phyloP scores from a whole-genome alignment of 306 rosid species.

The Echinosophora koreensis region DNA sequence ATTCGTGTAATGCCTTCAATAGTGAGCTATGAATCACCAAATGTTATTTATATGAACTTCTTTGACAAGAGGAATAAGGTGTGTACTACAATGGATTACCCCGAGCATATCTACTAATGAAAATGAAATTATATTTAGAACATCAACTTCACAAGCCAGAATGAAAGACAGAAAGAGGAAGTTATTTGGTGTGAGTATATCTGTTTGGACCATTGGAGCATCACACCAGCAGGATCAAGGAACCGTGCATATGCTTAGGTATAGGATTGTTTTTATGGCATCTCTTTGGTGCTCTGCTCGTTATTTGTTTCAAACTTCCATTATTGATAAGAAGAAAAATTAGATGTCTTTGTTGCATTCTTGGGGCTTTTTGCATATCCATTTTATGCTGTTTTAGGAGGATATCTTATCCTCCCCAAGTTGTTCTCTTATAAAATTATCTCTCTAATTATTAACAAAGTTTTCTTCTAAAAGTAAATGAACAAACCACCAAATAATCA shows the following conservation, averaged over 20 bases:
- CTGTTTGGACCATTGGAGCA: too few relatives aligned
- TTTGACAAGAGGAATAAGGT: not conserved
- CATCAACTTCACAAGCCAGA: conserved; percentile 3
- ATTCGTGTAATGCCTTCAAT: not conserved
- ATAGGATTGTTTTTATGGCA: too few relatives aligned
- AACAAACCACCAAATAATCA: conserved; percentile 14
- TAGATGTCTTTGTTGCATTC: too few relatives aligned
- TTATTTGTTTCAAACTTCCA: too few relatives aligned
- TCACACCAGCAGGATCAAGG: too few relatives aligned
- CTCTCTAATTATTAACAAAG: not conserved
- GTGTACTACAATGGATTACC: not conserved
- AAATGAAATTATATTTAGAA: not conserved
- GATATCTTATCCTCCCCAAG: not conserved
- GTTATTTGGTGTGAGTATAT: not conserved
- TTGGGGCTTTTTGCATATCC: too few relatives aligned
- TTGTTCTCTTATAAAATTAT: not conserved
- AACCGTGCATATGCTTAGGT: too few relatives aligned
- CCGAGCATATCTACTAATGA: not conserved
- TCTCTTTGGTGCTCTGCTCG: too few relatives aligned
- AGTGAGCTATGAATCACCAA: not conserved
- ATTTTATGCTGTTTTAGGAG: not conserved
- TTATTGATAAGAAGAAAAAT: too few relatives aligned
- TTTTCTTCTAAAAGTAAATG: not conserved
- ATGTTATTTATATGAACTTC: not conserved
- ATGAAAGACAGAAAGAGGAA: not conserved